Evolutionary conservation across 805 yeast genomes (phyloP).

Genomic region (Candida adriatica): DNA sequence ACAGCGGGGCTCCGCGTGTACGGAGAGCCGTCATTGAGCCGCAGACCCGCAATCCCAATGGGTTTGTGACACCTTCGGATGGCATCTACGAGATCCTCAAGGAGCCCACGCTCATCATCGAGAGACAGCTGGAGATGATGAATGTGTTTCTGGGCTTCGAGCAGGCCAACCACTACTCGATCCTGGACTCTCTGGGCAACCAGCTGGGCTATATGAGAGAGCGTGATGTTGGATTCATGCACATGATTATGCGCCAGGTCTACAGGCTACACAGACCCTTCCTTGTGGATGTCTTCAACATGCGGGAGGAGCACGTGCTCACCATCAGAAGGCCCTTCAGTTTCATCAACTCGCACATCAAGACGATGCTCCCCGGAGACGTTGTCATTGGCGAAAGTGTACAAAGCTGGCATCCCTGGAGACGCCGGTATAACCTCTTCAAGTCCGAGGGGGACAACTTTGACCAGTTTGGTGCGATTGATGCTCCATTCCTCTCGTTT

Average conservation of each 20-base stretch:
- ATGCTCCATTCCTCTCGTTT: conserved; percentile 81
- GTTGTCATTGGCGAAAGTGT: conserved; percentile 72
- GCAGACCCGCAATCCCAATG: conserved; percentile 5
- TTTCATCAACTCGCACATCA: conserved; percentile 82
- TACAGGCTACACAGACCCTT: conserved; percentile 85
- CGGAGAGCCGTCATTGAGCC: background rate
- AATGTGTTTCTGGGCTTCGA: conserved; percentile 84
- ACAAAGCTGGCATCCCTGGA: conserved; percentile 94
- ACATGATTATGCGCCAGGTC: conserved; percentile 74
- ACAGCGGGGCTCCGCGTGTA: conserved; percentile 1
- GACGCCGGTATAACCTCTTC: conserved; percentile 81
- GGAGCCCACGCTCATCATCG: conserved; percentile 82
- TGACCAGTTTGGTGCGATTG: conserved; percentile 80
- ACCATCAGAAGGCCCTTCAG: conserved; percentile 80
- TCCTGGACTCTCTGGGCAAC: conserved; percentile 68
- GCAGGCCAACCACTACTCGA: conserved; percentile 75
- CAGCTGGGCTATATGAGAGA: conserved; percentile 79
- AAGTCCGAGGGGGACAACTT: conserved; percentile 36
- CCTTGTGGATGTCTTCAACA: conserved; percentile 63
- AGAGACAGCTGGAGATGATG: conserved; percentile 83
- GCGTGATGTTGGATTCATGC: conserved; percentile 49
- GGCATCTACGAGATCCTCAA: conserved; percentile 55
- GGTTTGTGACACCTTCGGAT: conserved; percentile 40
- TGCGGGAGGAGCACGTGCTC: conserved; percentile 49
- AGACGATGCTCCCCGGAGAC: conserved; percentile 57